Base-by-base conservation (phyloP, 345 rosid species). In the Arabidopsis thaliana region DNA sequence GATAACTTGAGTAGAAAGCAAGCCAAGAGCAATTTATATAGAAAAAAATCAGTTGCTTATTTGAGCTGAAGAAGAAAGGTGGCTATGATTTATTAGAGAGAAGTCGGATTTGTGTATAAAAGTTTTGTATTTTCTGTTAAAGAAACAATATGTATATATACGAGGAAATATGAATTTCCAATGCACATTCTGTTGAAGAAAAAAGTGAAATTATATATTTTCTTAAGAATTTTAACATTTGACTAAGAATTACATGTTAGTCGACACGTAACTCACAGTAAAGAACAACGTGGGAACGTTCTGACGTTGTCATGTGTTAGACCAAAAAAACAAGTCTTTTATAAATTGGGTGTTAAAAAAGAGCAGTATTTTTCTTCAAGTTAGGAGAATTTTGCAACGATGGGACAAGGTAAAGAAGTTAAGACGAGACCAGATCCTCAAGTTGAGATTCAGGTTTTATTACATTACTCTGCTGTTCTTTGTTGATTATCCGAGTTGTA, bases 331-430 rank as follows among this genome's bases (percentile, higher is more conserved):
- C 33, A 0, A 0, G 14, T 37, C 38, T 3, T 20, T 46, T 23
- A 0, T 50, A 7, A 9, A 44, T 24, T 62, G 28, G 30, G 53
- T 37, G 58, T 66, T 40, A 49, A 10, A 71, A 30, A 48, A 5
- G 38, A 28, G 5, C 10, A 5, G 37, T 14, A 9, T 38, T 16
- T 22, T 4, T 45, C n/a, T 1, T 1, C 3, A 41, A 4, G 20
- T 46, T 36, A 3, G 52, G 62, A 40, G 57, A 30, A 5, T 22
- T 0, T 12, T 36, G 38, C 2, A 69, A 23, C 45, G 20, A 74
- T 79, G 82, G 79, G 79, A 55, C 75, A 79, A 57, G 82, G 82
- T 57, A 67, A 68, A 74, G 75, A 79, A 23, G 71, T 61, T 2
- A 74, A 79, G 62, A 79, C 79, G 2, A 55, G 79, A 69, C 53